Evolutionary conservation across 768 basidiomycete species (phyloP).

Genomic region (Polyporus arcularius): DNA sequence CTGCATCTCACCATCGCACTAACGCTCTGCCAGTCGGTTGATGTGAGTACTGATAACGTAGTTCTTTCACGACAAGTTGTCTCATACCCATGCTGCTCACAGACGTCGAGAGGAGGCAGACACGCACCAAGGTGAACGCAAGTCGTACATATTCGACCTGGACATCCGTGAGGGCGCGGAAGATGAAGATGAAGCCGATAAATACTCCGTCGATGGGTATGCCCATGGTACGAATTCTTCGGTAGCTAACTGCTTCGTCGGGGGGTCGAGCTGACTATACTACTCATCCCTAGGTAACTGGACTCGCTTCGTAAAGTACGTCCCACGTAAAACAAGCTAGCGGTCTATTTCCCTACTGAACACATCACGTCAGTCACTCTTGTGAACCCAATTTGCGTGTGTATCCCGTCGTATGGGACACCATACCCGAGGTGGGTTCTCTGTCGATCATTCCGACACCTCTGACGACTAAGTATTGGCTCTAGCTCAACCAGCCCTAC

Average conservation of each 20-base stretch:
- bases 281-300: conserved; percentile 59
- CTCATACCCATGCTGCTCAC: conserved; percentile 30
- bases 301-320: conserved; percentile 76
- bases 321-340: conserved; percentile 7
- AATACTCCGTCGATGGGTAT: conserved; percentile 60
- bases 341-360: not conserved
- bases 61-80: not conserved
- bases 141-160: conserved; percentile 61
- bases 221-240: conserved; percentile 44
- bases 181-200: conserved; percentile 33
- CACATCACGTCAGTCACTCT: conserved; percentile 54
- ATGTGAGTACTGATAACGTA: conserved; percentile 37
- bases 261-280: not conserved
- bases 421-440: conserved; percentile 50
- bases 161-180: conserved; percentile 51
- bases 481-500: conserved; percentile 60
- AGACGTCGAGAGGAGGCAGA: conserved; percentile 42
- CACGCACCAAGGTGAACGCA: conserved; percentile 28
- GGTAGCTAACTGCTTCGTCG: not conserved
- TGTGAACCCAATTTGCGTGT: conserved; percentile 61
- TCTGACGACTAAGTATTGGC: too few relatives aligned
- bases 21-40: conserved; percentile 38
- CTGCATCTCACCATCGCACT: conserved; percentile 6
- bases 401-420: conserved; percentile 64
- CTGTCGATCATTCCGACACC: not conserved